A percentile compares a stretch with the other conserved stretches of the same genome.
These are phyloP conservation scores for Ascochyta fabae DNA, from an alignment of 2,329 filamentous ascomycete species.

Conservation along the genomic window DNA sequence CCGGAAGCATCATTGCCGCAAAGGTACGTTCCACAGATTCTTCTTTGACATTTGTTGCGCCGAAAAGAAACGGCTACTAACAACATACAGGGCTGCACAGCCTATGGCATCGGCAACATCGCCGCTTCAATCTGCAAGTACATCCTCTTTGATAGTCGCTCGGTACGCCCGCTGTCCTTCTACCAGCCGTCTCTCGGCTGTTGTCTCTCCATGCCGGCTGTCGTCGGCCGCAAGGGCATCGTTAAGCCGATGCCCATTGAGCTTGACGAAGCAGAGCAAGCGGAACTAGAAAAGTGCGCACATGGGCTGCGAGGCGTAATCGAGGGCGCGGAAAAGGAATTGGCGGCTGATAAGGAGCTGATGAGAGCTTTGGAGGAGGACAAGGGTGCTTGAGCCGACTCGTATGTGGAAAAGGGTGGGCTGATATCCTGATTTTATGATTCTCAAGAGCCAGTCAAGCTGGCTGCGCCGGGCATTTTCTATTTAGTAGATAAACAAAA, in stretches of 20 bases:
- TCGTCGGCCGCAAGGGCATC: constrained; percentile 57
- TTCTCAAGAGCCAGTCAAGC: too few species aligned
- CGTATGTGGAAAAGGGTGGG: neutral
- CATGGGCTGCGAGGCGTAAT: constrained; percentile 46
- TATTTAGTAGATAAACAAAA: too few species aligned
- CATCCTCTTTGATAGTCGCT: constrained; percentile 57
- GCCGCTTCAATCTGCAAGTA: constrained; percentile 58
- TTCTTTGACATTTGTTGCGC: neutral
- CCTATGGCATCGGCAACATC: constrained; percentile 59
- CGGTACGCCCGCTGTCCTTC: constrained; percentile 58
- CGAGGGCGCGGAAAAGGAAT: constrained; percentile 47
- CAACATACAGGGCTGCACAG: constrained; percentile 50
- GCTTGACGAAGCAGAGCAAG: constrained; percentile 44
- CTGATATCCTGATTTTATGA: too few species aligned
- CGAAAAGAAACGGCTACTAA: neutral
- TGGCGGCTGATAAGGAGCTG: constrained; percentile 35
- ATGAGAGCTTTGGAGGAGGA: constrained; percentile 35
- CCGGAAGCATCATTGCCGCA: constrained; percentile 55
- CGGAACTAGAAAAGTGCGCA: constrained; percentile 44
- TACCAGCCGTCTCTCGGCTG: constrained; percentile 56
- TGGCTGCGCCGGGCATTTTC: too few species aligned
- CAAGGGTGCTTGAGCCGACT: constrained; percentile 15
- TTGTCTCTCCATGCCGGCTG: constrained; percentile 58
- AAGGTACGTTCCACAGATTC: constrained; percentile 39
- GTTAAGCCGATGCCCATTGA: constrained; percentile 48